A percentile compares a stretch with the other conserved stretches of the same genome.
Conservation (phyloP, 1,284 basidiomycete species). For the Cryptococcus sp. region DNA sequence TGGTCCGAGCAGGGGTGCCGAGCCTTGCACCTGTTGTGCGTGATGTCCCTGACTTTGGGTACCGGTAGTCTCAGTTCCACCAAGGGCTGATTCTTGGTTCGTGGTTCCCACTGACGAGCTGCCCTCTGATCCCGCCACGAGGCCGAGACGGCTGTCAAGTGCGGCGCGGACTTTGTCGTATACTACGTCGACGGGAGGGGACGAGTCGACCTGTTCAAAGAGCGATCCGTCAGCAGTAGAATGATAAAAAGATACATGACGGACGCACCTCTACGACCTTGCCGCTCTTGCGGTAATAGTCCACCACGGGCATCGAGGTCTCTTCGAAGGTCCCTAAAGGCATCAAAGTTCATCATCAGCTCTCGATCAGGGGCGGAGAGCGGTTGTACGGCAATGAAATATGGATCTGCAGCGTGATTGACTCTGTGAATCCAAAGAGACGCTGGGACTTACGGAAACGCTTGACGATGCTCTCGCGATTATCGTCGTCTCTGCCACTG, state of each 20-base stretch:
- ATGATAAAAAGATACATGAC: background rate
- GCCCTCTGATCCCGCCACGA: background rate
- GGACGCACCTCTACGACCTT: slow-evolving; percentile 76
- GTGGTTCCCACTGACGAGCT: too few species aligned
- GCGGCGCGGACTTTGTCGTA: slow-evolving; percentile 63
- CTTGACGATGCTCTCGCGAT: slow-evolving; percentile 92
- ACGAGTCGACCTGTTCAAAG: slow-evolving; percentile 70
- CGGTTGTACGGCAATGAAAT: too few species aligned
- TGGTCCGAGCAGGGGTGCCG: too few species aligned
- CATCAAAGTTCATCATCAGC: slow-evolving; percentile 5
- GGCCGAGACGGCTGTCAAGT: slow-evolving; percentile 54
- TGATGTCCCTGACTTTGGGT: too few species aligned
- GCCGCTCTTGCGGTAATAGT: slow-evolving; percentile 70
- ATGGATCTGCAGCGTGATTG: too few species aligned
- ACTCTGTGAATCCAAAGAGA: too few species aligned
- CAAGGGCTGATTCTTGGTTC: too few species aligned
- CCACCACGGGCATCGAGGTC: slow-evolving; percentile 94
- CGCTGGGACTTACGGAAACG: slow-evolving; percentile 72
- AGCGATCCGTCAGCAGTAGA: background rate
- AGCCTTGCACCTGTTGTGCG: too few species aligned
- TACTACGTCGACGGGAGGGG: slow-evolving; percentile 71
- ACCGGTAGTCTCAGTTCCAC: too few species aligned
- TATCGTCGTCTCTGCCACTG: slow-evolving; percentile 94
- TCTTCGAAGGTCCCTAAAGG: slow-evolving; percentile 78
- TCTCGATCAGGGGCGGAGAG: background rate